Base-by-base conservation (phyloP, 2,329 filamentous ascomycete species). In the Xenosphaeropsis pyriputrescens region DNA sequence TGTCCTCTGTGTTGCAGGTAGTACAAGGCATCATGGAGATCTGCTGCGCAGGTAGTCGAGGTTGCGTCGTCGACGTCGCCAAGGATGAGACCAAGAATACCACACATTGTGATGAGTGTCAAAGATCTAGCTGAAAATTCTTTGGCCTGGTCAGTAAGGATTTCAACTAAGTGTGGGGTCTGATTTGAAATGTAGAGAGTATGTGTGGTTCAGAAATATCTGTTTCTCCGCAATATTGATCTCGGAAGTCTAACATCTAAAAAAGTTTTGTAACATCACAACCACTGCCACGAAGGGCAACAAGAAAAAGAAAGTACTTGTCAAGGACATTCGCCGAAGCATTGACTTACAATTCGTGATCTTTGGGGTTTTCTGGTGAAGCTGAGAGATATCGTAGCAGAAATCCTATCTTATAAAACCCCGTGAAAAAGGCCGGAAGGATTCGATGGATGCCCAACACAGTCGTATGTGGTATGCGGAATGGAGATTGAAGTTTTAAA, bases 1-100 rank as follows among this genome's bases (percentile, higher is more conserved):
- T 93, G 85, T 38, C 85, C 84, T 52, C 83, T 72, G 53, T 66
- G 70, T 55, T 79, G 79, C 8, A 84, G 71, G 49, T 75, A 75
- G 58, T 79, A 83, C n/a, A 83, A 63, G 31, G 71, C 68, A 57
- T 84, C 79, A 54, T 84, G 78, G 32, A 84, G 63, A 47, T 83
- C 78, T 43, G 73, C 64, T 13, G 73, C 72, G 22, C 76, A 77
- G 35, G 63, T 61, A 37, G 61, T 60, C 22, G 56, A 50, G 32
- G 60, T 59, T 37, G 62, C 52, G 37, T 62, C 60, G 35, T 60
- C 64, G 43, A 65, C 59, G 49, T 75, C 67, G 43, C 70, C 73
- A 43, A 77, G 64, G 44, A 78, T 72, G 37, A 77, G 57, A 45
- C 64, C 73, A 40, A 76, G 61, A 46, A 78, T 72, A 50, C 73